Conservation (phyloP, 2,329 filamentous ascomycete species). For the Coccinonectria pachysandricola region DNA sequence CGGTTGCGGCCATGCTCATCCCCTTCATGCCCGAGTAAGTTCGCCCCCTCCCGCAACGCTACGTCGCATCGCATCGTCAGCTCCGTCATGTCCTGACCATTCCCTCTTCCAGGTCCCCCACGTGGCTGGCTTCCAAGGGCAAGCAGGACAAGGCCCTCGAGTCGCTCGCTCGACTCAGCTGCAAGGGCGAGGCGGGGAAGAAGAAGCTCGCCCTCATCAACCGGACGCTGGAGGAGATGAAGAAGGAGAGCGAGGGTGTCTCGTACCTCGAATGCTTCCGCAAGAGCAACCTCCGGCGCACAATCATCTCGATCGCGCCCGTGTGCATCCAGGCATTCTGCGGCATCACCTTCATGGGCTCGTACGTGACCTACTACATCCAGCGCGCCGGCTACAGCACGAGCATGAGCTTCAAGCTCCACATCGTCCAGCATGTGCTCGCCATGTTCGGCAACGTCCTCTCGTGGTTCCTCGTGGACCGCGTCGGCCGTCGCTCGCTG, state of each 20-base stretch:
- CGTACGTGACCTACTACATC: slow-evolving; percentile 10
- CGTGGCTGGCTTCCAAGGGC: slow-evolving; percentile 6
- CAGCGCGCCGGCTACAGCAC: slow-evolving; percentile 11
- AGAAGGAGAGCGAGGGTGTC: slow-evolving; percentile 8
- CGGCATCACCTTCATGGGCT: slow-evolving; percentile 8
- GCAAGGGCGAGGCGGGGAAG: slow-evolving; percentile 3
- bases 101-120: slow-evolving; percentile 3
- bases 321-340: slow-evolving; percentile 9
- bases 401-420: slow-evolving; percentile 7
- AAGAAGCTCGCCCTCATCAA: slow-evolving; percentile 8
- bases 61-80: background rate
- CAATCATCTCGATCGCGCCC: slow-evolving; percentile 11
- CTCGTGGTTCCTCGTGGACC: slow-evolving; percentile 11
- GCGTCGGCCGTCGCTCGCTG: slow-evolving; percentile 7
- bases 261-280: slow-evolving; percentile 12
- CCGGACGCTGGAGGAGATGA: slow-evolving; percentile 7
- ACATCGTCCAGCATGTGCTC: slow-evolving; percentile 9
- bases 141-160: slow-evolving; percentile 7
- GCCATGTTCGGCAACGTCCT: slow-evolving; percentile 11
- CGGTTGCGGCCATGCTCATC: slow-evolving; percentile 4
- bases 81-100: background rate
- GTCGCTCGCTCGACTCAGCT: slow-evolving; percentile 6
- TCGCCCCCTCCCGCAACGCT: background rate
- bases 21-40: slow-evolving; percentile 9
- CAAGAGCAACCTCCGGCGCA: slow-evolving; percentile 11